Evolutionary conservation across 306 rosid species (phyloP).

Genomic region (Crataegus laevigata): DNA sequence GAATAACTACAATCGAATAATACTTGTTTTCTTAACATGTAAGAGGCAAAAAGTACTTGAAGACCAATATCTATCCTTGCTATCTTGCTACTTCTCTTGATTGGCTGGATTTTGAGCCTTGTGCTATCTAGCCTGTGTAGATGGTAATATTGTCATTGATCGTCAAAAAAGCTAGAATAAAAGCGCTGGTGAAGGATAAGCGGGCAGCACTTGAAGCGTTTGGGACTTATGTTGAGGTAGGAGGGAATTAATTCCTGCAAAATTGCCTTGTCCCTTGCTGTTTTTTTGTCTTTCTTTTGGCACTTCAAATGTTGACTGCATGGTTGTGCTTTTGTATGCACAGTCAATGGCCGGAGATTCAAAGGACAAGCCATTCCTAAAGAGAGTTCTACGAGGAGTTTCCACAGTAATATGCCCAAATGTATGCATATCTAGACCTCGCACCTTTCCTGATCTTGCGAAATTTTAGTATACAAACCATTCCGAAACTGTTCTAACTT

Average conservation of each 20-base stretch:
- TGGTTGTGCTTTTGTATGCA: constrained; percentile 11
- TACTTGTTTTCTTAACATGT: background rate
- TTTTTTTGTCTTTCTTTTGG: background rate
- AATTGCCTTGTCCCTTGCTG: background rate
- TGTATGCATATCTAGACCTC: constrained; percentile 36
- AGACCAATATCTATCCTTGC: background rate
- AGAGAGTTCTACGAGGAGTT: constrained; percentile 72
- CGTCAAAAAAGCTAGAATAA: constrained; percentile 67
- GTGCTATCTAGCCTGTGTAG: constrained; percentile 44
- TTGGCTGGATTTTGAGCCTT: constrained; percentile 28
- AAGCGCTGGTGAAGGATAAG: constrained; percentile 81
- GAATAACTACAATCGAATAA: background rate
- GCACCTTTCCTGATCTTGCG: background rate
- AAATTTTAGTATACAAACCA: too few relatives aligned
- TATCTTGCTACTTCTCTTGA: background rate
- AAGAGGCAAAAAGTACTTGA: too few relatives aligned
- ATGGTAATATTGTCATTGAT: constrained; percentile 87
- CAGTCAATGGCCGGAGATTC: constrained; percentile 75
- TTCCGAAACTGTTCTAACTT: too few relatives aligned
- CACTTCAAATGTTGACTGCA: constrained; percentile 16
- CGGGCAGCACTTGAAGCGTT: constrained; percentile 85
- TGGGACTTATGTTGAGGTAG: constrained; percentile 90
- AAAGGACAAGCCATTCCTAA: constrained; percentile 54
- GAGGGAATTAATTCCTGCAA: background rate
- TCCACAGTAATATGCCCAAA: constrained; percentile 80